Base-by-base conservation (phyloP, 257 asterid genomes). In the Petrea volubilis region DNA sequence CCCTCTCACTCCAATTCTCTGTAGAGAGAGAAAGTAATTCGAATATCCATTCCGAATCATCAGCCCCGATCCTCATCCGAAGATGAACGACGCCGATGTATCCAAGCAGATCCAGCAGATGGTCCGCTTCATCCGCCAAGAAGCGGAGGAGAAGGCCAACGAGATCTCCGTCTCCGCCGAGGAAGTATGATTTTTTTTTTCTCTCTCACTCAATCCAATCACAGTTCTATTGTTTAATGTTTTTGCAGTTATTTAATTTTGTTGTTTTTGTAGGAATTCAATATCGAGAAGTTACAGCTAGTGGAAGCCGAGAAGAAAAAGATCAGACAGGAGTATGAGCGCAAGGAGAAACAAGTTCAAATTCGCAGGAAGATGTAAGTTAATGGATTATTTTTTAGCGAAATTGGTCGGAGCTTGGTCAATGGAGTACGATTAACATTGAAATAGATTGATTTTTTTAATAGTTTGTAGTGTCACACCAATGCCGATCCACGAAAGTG, bases 61-160 rank as follows among this genome's bases (percentile, higher is more conserved):
- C 64, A 14, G 20, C 24, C 64, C 74, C 76, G 81, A 76, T 71
- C 75, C 77, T 38, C 52, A 74, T 78, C 76, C 70, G 34, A 86
- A 71, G 11, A 93, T 93, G 97, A 89, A 93, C 80, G 96, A 93
- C 81, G 80, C 87, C 63, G 97, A 93, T 82, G 98, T 91, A 28
- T 89, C 96, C 17, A 87, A 82, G 91, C 95, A 93, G 97, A 93
- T 93, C 95, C 96, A 91, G 82, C 97, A 91, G 90, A 93, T 93
- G 98, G 97, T 93, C 79, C 87, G 94, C 63, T 93, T 93, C 95
- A 93, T 93, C 86, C 96, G 97, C 79, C 96, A 91, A 70, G 97
- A 93, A 76, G 97, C 98, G 50, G 96, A 93, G 71, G 98, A 93
- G 85, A 93, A 93, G 79, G 95, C 98, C 69, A 89, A 93, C 75